A percentile compares a stretch with the other conserved stretches of the same genome.
Conservation (phyloP, 805 yeast species). For the Candida hungchunana region DNA sequence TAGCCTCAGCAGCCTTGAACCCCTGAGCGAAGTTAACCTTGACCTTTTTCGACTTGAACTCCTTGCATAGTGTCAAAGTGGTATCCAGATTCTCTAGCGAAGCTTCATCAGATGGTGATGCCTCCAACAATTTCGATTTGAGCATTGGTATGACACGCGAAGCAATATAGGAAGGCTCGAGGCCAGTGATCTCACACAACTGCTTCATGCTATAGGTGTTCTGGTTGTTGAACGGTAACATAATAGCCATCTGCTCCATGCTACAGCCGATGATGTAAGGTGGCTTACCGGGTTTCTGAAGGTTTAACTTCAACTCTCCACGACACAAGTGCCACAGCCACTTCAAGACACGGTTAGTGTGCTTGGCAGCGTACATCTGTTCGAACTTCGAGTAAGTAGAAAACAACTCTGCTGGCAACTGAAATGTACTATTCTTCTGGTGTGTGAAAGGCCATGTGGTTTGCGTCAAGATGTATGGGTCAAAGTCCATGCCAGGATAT, state of each 20-base stretch:
- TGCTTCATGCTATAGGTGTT: constrained; percentile 56
- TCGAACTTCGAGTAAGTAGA: constrained; percentile 64
- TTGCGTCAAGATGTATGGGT: constrained; percentile 77
- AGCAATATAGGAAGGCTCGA: constrained; percentile 60
- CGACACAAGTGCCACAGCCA: constrained; percentile 97
- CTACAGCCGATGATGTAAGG: constrained; percentile 81
- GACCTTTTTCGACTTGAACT: constrained; percentile 79
- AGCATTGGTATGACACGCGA: constrained; percentile 77
- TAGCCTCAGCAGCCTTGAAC: constrained; percentile 48
- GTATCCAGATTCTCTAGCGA: constrained; percentile 49
- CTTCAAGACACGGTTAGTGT: constrained; percentile 81
- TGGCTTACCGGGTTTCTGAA: constrained; percentile 75
- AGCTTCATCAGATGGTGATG: constrained; percentile 60
- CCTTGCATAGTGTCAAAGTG: constrained; percentile 63
- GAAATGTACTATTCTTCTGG: constrained; percentile 32
- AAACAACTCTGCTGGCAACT: constrained; percentile 64
- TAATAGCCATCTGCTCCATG: constrained; percentile 79
- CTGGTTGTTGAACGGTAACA: constrained; percentile 76
- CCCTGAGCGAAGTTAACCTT: constrained; percentile 75
- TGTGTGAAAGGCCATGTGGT: constrained; percentile 78
- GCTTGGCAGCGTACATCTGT: constrained; percentile 65
- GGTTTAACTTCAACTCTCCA: constrained; percentile 85
- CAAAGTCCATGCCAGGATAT: too few species aligned
- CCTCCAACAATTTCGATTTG: constrained; percentile 69
- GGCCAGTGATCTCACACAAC: constrained; percentile 62